phyloP scores from a whole-genome alignment of 2,329 filamentous ascomycete genomes.

The Teratosphaeria zuluensis region DNA sequence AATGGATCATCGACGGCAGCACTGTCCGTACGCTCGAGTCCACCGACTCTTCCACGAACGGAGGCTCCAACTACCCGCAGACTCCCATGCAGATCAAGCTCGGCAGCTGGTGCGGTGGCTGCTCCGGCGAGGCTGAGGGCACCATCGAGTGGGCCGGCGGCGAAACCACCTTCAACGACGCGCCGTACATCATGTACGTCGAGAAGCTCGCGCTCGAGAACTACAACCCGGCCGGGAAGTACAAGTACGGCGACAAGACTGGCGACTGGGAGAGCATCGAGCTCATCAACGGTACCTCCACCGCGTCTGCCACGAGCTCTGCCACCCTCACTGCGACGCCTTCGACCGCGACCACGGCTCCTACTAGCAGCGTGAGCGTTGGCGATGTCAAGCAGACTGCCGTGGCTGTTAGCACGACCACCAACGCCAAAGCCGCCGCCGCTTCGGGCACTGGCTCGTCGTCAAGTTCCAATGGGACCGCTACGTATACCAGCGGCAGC shows the following conservation, averaged over 20 bases:
- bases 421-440: slow-evolving; percentile 17
- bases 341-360: slow-evolving; percentile 11
- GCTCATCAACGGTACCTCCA: slow-evolving; percentile 18
- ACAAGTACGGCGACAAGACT: slow-evolving; percentile 41
- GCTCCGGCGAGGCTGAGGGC: slow-evolving; percentile 40
- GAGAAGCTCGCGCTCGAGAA: slow-evolving; percentile 42
- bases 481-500: neutral
- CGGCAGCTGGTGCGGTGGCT: slow-evolving; percentile 58
- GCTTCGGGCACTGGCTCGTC: slow-evolving; percentile 16
- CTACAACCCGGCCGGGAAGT: slow-evolving; percentile 42
- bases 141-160: slow-evolving; percentile 62
- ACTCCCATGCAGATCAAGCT: slow-evolving; percentile 63
- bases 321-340: neutral
- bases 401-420: slow-evolving; percentile 13
- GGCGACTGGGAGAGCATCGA: slow-evolving; percentile 42
- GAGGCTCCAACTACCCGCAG: slow-evolving; percentile 64
- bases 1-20: slow-evolving; percentile 61
- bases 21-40: slow-evolving; percentile 59
- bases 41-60: slow-evolving; percentile 48
- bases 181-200: slow-evolving; percentile 44
- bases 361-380: slow-evolving; percentile 20
- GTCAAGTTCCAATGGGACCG: slow-evolving; percentile 1
- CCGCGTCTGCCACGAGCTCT: neutral
- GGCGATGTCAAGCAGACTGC: slow-evolving; percentile 12
- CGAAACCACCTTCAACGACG: slow-evolving; percentile 26